These are phyloP conservation scores for Solanum infundibuliforme DNA, from an alignment of 257 asterid genomes.

Conservation along the genomic window DNA sequence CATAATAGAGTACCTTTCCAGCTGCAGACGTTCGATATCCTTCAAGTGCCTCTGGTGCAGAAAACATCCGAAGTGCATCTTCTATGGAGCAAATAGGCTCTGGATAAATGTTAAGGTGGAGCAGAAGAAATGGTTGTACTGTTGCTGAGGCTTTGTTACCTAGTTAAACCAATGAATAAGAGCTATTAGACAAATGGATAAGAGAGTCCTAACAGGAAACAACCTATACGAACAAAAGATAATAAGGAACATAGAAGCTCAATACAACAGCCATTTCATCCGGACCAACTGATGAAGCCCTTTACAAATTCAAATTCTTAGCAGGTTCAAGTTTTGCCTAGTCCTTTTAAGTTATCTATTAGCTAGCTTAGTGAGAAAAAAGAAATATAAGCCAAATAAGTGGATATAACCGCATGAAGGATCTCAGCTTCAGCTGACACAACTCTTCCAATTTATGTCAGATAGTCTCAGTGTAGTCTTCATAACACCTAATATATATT, in stretches of 20 bases:
- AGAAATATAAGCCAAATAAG: not conserved
- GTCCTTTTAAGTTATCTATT: not conserved
- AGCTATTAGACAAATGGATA: not conserved
- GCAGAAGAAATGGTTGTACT: constrained; percentile 75
- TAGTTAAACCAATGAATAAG: constrained; percentile 15
- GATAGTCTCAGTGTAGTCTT: not conserved
- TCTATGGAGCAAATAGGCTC: constrained; percentile 54
- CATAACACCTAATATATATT: not conserved
- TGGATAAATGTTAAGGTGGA: constrained; percentile 71
- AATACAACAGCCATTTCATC: not conserved
- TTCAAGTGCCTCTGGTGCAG: constrained; percentile 78
- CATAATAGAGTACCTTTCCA: constrained; percentile 41
- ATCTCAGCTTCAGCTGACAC: not conserved
- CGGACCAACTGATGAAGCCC: not conserved
- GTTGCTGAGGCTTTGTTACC: constrained; percentile 73
- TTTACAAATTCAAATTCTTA: not conserved
- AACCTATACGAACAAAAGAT: not conserved
- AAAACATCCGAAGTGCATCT: constrained; percentile 65
- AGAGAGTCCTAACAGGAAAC: not conserved
- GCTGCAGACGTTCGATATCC: constrained; percentile 55
- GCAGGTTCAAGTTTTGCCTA: not conserved
- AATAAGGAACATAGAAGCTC: not conserved
- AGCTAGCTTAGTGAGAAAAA: not conserved
- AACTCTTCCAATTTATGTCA: not conserved
- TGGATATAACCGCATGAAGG: not conserved